phyloP scores from a whole-genome alignment of 805 yeast species.

The Yamadazyma sp. region DNA sequence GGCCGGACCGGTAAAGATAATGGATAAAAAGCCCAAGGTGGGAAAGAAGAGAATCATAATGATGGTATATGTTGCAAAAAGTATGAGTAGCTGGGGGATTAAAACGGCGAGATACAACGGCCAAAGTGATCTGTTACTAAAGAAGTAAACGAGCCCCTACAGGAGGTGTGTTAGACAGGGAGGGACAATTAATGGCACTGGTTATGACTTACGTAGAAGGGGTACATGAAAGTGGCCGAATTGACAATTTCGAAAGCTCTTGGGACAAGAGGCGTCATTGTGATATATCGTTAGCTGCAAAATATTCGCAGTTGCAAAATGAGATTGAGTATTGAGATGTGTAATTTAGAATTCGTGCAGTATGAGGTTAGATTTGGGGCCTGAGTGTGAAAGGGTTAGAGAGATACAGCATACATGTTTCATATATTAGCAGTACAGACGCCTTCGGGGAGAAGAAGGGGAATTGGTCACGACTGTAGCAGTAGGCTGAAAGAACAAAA shows the following conservation, averaged over 20 bases:
- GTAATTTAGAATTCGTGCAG: too few species aligned
- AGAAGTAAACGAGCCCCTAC: slow-evolving; percentile 42
- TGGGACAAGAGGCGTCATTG: slow-evolving; percentile 1
- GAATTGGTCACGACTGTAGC: too few species aligned
- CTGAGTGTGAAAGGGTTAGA: too few species aligned
- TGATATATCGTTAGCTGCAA: slow-evolving; percentile 1
- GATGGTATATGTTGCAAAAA: slow-evolving; percentile 33
- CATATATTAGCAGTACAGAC: too few species aligned
- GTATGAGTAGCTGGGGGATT: slow-evolving; percentile 46
- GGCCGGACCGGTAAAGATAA: slow-evolving; percentile 49
- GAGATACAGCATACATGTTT: too few species aligned
- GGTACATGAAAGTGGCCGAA: slow-evolving; percentile 14
- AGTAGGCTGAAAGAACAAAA: too few species aligned
- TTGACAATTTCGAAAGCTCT: slow-evolving; percentile 6
- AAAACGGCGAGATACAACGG: slow-evolving; percentile 43
- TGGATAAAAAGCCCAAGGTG: slow-evolving; percentile 39
- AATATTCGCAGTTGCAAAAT: not conserved
- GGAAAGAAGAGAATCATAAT: slow-evolving; percentile 46
- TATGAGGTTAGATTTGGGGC: too few species aligned
- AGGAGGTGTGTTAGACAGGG: not conserved
- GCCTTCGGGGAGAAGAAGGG: too few species aligned
- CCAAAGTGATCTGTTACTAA: slow-evolving; percentile 45
- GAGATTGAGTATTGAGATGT: too few species aligned
- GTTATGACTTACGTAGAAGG: slow-evolving; percentile 12
- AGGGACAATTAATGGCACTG: not conserved